Conservation (phyloP, 768 basidiomycete genomes). For the Hebeloma cylindrosporum region DNA sequence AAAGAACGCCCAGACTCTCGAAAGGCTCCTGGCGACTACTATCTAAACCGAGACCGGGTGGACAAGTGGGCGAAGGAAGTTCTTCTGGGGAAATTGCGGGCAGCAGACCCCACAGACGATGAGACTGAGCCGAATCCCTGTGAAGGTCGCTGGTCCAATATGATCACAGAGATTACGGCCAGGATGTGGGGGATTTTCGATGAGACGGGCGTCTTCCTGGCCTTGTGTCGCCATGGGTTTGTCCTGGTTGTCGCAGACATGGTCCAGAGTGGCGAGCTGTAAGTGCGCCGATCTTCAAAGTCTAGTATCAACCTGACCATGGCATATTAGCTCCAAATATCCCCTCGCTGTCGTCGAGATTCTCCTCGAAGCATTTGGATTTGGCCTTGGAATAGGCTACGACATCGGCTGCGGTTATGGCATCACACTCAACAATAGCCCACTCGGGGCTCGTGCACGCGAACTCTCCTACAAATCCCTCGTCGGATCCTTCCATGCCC, state of each 20-base stretch:
- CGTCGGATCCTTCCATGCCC: constrained; percentile 12
- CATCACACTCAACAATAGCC: neutral
- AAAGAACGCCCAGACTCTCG: constrained; percentile 1
- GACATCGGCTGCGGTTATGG: constrained; percentile 14
- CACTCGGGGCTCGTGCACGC: neutral
- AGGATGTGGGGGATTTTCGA: constrained; percentile 26
- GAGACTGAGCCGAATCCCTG: constrained; percentile 25
- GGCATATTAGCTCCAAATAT: constrained; percentile 11
- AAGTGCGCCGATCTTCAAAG: constrained; percentile 4
- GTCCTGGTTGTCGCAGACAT: constrained; percentile 24
- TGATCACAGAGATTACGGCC: constrained; percentile 17
- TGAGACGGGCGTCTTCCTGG: constrained; percentile 26
- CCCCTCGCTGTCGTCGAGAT: constrained; percentile 7
- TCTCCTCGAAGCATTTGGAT: constrained; percentile 1
- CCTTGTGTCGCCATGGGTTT: constrained; percentile 27
- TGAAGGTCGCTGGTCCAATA: constrained; percentile 19
- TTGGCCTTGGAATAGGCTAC: neutral
- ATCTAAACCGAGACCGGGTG: constrained; percentile 17
- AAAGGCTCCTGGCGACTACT: constrained; percentile 7
- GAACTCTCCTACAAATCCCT: neutral
- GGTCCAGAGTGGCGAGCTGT: constrained; percentile 31
- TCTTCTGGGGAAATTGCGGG: constrained; percentile 32
- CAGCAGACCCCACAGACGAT: constrained; percentile 19
- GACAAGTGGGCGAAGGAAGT: constrained; percentile 33
- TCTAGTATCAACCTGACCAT: neutral